Evolutionary conservation across 768 basidiomycete genomes (phyloP), one percentile per base, ranked within the genome.

Genomic region (Panaeolus papilionaceus): DNA sequence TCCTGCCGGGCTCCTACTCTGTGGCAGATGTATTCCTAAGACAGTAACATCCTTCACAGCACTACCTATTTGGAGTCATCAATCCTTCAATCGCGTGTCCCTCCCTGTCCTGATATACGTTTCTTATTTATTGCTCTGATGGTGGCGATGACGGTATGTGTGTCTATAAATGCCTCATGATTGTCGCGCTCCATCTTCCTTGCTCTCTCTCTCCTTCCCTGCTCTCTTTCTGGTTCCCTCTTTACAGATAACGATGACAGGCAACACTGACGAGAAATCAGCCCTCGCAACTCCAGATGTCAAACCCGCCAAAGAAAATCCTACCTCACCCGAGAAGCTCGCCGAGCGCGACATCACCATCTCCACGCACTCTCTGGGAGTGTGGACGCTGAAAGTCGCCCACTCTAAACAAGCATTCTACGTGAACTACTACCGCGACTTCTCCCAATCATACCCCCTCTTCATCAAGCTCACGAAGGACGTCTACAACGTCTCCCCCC

Each of bases 391-490:
- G 8, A 69, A 61, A 51, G 63, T 69, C 37, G 66, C 68, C 38
- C 62, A 63, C 38, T 61, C 66, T 11, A 37, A 54, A 9, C n/a
- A 28, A 3, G 54, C 40, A 14, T 49, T 51, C 14, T 23, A 64
- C 4, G 14, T 28, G 38, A 47, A 70, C 33, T 58, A 67, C 16
- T 61, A 39, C 38, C 38, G 62, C 28, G 67, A 71, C 6, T 12
- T 69, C 14, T 44, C 11, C 12, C 26, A 63, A 9, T 63, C 70
- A 2, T 44, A 69, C 4, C 71, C 71, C 18, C 67, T 77, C 7
- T 71, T 75, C 38, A 39, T 40, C 7, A 71, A 72, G 4, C 71
- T 79, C 12, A 20, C 63, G 11, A 39, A 37, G 4, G 79, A 79
- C 23, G 65, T 79, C 33, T 79, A 64, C 64, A 26, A 37, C 7